Conservation (phyloP, 768 basidiomycete genomes). For the Auriscalpium vulgare region DNA sequence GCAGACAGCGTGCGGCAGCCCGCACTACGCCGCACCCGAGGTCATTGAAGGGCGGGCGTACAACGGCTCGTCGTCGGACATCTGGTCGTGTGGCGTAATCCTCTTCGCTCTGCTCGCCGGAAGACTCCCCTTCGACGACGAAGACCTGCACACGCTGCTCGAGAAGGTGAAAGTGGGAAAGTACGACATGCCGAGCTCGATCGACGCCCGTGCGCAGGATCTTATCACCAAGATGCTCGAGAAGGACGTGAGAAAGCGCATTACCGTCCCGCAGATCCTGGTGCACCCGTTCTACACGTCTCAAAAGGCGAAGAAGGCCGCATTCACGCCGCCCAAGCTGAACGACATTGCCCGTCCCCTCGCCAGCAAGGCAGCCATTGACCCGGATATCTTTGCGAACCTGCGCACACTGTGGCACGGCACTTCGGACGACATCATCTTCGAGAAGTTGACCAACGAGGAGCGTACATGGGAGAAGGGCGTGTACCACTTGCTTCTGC, state of each 20-base stretch:
- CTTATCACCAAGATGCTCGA: conserved; percentile 76
- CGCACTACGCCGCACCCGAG: conserved; percentile 93
- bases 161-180: conserved; percentile 70
- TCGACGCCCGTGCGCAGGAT: conserved; percentile 66
- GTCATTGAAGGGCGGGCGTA: conserved; percentile 79
- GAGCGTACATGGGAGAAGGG: conserved; percentile 93
- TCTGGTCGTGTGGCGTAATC: conserved; percentile 96
- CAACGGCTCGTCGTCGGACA: conserved; percentile 82
- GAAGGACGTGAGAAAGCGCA: conserved; percentile 64
- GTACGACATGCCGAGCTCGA: conserved; percentile 66
- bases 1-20: conserved; percentile 85
- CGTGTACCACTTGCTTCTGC: conserved; percentile 84
- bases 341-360: conserved; percentile 67
- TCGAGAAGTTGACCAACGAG: conserved; percentile 52
- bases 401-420: conserved; percentile 89
- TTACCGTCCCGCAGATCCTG: conserved; percentile 77
- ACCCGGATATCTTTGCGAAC: conserved; percentile 85
- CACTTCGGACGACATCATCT: conserved; percentile 64
- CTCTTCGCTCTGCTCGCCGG: conserved; percentile 85
- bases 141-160: conserved; percentile 69
- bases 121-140: conserved; percentile 88
- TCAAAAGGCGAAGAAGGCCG: conserved; percentile 36
- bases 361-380: conserved; percentile 54
- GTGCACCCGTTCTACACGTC: conserved; percentile 72
- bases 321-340: conserved; percentile 46